Evolutionary conservation across 1,139 yeast genomes (phyloP).

Genomic region (Blastobotrys raffinosifermentans): DNA sequence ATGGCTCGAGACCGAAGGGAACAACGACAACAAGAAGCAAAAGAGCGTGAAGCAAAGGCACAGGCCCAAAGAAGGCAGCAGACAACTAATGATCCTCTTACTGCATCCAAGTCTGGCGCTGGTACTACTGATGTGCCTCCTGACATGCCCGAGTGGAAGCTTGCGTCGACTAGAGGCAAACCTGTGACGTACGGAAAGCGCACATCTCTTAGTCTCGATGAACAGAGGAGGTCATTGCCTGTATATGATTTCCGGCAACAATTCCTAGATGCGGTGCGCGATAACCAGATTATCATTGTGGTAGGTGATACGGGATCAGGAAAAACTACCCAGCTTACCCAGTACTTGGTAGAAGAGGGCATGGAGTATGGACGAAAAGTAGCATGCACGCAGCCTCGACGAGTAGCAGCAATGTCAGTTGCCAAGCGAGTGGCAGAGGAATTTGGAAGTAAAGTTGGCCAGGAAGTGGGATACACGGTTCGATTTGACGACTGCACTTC

Average conservation of each 20-base stretch:
- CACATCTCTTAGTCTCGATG: slow-evolving; percentile 43
- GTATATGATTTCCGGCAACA: slow-evolving; percentile 59
- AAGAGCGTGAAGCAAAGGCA: slow-evolving; percentile 41
- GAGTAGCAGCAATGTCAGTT: slow-evolving; percentile 93
- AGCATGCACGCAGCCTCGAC: slow-evolving; percentile 92
- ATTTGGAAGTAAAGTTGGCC: slow-evolving; percentile 62
- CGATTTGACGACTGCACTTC: slow-evolving; percentile 79
- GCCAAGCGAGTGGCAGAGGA: slow-evolving; percentile 88
- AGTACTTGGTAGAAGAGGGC: slow-evolving; percentile 76
- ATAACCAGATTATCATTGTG: slow-evolving; percentile 73
- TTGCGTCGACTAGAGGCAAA: slow-evolving; percentile 10
- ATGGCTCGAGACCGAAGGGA: slow-evolving; percentile 63
- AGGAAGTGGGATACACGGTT: slow-evolving; percentile 80
- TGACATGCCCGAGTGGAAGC: slow-evolving; percentile 21
- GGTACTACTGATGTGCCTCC: slow-evolving; percentile 13
- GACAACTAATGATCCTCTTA: slow-evolving; percentile 31
- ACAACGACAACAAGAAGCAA: slow-evolving; percentile 43
- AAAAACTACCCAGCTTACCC: slow-evolving; percentile 89
- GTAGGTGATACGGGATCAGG: slow-evolving; percentile 98
- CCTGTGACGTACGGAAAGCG: slow-evolving; percentile 24
- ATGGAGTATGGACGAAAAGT: slow-evolving; percentile 51
- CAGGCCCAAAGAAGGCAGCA: slow-evolving; percentile 23
- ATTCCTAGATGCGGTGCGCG: slow-evolving; percentile 51
- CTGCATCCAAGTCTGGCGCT: slow-evolving; percentile 16
- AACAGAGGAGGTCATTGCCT: slow-evolving; percentile 68